Base-by-base conservation (phyloP, 1,139 yeast genomes). In the Geotrichum cucujoidarum region DNA sequence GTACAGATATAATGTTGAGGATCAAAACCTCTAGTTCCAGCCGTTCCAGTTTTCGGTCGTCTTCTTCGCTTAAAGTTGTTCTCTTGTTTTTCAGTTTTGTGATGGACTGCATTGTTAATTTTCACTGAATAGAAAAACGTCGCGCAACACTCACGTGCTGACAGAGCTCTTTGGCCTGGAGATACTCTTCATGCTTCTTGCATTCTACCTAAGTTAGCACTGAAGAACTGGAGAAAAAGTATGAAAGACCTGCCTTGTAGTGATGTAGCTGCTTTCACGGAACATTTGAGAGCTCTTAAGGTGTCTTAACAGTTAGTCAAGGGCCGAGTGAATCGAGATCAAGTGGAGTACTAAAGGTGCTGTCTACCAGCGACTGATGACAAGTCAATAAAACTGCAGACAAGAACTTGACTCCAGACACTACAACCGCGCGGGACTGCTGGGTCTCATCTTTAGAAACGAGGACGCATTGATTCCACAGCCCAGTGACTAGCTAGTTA, bases 201-300 rank as follows among this genome's bases (percentile, higher is more conserved):
- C 40, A 33, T 24, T 50, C 51, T 37, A 43, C 24, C 25, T 13
- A 40, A 3, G 32, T 34, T 8, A 24, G 40, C 16, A 37, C n/a
- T n/a, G n/a, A n/a, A n/a, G n/a, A 16, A 16, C 32, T 13, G n/a
- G n/a, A 13, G 16, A 40, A 22, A 30, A 29, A n/a, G n/a, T n/a
- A n/a, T 20, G 4, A 13, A 21, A 10, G 6, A 30, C 45, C 13
- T 13, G 42, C 50, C 50, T 37, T 47, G 39, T n/a, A 47, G 21
- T 4, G 43, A 24, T 13, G 11, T 36, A 16, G 45, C 51, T 1
- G 53, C 38, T 42, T 50, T 50, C 14, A 50, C 16, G 11, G 45
- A 29, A 36, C 53, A 50, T 32, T 47, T 50, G 13, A 50, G 30
- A 2, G 53, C 47, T 32, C 53, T 31, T 7, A 33, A 18, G 11